phyloP scores from a whole-genome alignment of 2,329 filamentous ascomycete genomes.

The Aspergillus sp. region DNA sequence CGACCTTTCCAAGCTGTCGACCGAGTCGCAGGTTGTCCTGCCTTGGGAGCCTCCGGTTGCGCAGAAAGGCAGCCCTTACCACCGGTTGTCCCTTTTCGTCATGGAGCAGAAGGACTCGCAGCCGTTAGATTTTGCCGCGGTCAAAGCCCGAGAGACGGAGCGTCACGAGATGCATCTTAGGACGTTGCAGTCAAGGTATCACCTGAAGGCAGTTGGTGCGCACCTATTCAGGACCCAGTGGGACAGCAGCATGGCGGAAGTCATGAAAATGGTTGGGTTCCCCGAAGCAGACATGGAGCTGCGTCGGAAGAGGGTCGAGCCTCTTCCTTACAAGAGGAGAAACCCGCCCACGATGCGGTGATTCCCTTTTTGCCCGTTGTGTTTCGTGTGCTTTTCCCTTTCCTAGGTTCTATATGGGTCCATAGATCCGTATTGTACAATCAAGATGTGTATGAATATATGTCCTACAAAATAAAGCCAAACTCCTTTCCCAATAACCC shows the following conservation, averaged over 20 bases:
- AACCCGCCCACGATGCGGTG: conserved; percentile 41
- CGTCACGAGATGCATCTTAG: conserved; percentile 68
- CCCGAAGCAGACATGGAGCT: conserved; percentile 76
- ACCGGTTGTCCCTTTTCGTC: conserved; percentile 75
- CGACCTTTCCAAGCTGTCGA: conserved; percentile 55
- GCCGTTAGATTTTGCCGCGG: conserved; percentile 49
- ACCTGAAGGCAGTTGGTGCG: conserved; percentile 66
- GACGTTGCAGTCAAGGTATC: conserved; percentile 62
- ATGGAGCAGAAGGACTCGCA: conserved; percentile 65
- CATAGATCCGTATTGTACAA: conserved; percentile 36
- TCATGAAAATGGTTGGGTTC: conserved; percentile 74
- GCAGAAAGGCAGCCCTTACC: conserved; percentile 85
- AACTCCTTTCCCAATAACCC: conserved; percentile 15
- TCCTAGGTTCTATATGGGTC: conserved; percentile 13
- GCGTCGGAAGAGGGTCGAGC: conserved; percentile 67
- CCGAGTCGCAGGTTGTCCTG: conserved; percentile 57
- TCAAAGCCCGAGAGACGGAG: conserved; percentile 44
- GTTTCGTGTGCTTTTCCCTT: conserved; percentile 2
- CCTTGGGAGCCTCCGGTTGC: conserved; percentile 82
- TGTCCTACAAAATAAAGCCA: conserved; percentile 22
- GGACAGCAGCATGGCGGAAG: conserved; percentile 78
- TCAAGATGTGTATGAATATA: conserved; percentile 33
- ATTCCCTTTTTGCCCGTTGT: conserved; percentile 3
- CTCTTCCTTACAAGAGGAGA: conserved; percentile 56
- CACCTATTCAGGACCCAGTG: conserved; percentile 81